These are phyloP conservation scores for Mitragyna speciosa DNA, from an alignment of 257 asterid genomes.

Conservation along the genomic window DNA sequence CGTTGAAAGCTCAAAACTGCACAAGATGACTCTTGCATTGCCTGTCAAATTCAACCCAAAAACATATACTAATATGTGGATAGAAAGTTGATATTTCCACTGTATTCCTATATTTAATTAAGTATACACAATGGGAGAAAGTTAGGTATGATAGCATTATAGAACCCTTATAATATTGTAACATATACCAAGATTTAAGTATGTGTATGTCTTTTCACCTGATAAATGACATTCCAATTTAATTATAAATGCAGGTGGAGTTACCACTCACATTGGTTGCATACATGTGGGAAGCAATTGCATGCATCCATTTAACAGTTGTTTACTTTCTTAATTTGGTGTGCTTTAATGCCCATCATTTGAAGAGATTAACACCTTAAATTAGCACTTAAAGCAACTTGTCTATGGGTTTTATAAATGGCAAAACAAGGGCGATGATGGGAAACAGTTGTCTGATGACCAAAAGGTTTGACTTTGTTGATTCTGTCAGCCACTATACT, in stretches of 20 bases:
- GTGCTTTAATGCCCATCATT: neutral
- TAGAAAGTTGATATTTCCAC: neutral
- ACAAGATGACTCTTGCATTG: neutral
- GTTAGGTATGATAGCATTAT: constrained; percentile 3
- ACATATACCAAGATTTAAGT: neutral
- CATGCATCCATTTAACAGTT: constrained; percentile 3
- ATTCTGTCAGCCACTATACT: constrained; percentile 27
- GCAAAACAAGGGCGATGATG: constrained; percentile 22
- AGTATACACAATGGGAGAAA: neutral
- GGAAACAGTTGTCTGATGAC: constrained; percentile 55
- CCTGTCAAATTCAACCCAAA: neutral
- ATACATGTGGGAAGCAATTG: constrained; percentile 31
- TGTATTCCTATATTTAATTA: neutral
- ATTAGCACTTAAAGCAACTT: neutral
- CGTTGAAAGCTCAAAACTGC: neutral
- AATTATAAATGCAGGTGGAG: constrained; percentile 28
- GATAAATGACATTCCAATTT: constrained; percentile 7
- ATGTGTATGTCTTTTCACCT: neutral
- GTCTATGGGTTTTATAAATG: neutral
- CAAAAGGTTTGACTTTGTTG: constrained; percentile 40
- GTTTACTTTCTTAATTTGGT: constrained; percentile 4
- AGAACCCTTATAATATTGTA: neutral
- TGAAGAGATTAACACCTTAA: neutral
- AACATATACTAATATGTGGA: neutral
- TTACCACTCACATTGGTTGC: constrained; percentile 36